Conservation (phyloP, 371 early-diverging fungal species). For the Syncephalis fuscata region DNA sequence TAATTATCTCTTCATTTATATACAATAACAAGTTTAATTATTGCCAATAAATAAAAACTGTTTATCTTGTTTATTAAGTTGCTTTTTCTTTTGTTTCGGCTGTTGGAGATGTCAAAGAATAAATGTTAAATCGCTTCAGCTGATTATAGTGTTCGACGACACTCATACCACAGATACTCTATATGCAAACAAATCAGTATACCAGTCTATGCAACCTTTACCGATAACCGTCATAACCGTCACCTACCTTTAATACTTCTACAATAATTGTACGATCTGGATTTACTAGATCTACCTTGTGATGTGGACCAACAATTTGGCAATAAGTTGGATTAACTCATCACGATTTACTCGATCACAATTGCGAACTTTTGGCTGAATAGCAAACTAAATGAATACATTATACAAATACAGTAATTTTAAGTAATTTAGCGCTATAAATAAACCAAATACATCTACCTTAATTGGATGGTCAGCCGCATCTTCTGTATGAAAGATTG, state of each 20-base stretch:
- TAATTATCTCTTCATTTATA: too few species aligned
- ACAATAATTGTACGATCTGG: constrained; percentile 44
- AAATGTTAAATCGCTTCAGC: constrained; percentile 48
- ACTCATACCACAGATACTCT: constrained; percentile 56
- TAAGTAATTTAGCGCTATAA: background rate
- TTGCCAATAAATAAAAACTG: too few species aligned
- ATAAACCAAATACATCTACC: background rate
- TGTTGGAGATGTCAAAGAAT: constrained; percentile 5
- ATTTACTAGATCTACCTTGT: constrained; percentile 39
- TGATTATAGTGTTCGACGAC: constrained; percentile 42
- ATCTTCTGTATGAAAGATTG: constrained; percentile 28
- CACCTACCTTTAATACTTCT: constrained; percentile 44
- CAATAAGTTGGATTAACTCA: constrained; percentile 30
- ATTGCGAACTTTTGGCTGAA: constrained; percentile 42
- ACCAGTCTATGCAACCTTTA: too few species aligned
- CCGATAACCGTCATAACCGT: background rate
- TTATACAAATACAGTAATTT: background rate
- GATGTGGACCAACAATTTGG: constrained; percentile 30
- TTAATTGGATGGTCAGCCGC: constrained; percentile 4
- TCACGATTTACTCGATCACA: constrained; percentile 35
- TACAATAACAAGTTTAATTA: too few species aligned
- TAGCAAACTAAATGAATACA: constrained; percentile 59
- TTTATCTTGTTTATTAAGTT: too few species aligned
- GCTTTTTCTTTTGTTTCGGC: too few species aligned
- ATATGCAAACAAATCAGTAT: constrained; percentile 1